Base-by-base conservation (phyloP, 805 yeast species). In the Cyberlindnera euphorbiiphila region DNA sequence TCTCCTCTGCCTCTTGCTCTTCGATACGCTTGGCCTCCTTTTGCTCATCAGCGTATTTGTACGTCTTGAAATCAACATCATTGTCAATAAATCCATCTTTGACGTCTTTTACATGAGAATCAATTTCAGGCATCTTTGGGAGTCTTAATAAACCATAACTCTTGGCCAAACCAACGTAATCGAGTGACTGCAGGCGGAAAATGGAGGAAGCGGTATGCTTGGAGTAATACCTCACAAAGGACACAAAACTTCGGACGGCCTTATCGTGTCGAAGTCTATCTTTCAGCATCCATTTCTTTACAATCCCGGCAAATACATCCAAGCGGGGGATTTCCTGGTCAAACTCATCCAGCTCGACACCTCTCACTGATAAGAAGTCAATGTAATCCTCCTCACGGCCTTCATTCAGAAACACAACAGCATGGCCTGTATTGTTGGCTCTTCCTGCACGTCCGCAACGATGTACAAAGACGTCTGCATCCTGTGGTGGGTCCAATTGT, bases 361-460 rank as follows among this genome's bases (percentile, higher is more conserved):
- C 74, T 42, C 82, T 78, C 4, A 93, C 91, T 17, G 68, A 69
- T 80, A 93, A 72, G 49, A 91, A 86, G 16, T 79, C 85, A 13
- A 89, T 68, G 54, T 76, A 93, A 38, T 82, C 91, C 49, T 78
- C 83, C 55, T 93, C 98, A 37, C 85, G 70, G 6, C 87, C 91
- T 32, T 70, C 70, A 44, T 74, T 79, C 26, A 93, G 61, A 61
- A 93, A 70, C 1, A 85, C 77, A 3, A 87, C 66, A 0, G 95
- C 95, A 41, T 71, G 74, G 3, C 98, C 98, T 5, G 70, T 69
- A 43, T 78, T 76, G 42, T 91, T 89, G 0, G 97, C 97, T 44
- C 98, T 68, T 0, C 95, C 98, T 0, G 98, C 87, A 54, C 98
- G 73, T 16, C 98, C 98, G 61, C 91, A 85, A 56, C 98, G 73